A percentile compares a stretch with the other conserved stretches of the same genome.
Evolutionary conservation across 1,284 basidiomycete species (phyloP).

Genomic region (Lentinus polychrous): DNA sequence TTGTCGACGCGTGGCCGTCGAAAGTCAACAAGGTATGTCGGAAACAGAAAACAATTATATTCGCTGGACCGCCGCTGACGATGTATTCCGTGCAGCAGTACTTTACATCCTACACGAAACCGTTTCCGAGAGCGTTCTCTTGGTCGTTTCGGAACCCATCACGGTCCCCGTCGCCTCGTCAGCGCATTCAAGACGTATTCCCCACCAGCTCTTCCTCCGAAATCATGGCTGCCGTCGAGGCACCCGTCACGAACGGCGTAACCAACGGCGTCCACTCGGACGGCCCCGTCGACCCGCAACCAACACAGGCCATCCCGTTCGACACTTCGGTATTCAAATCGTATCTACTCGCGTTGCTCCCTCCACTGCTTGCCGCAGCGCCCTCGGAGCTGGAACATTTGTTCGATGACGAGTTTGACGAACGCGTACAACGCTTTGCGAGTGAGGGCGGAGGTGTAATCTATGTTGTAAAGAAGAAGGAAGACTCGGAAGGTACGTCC

Average conservation of each 20-base stretch:
- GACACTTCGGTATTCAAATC: conserved; percentile 56
- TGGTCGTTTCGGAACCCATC: conserved; percentile 16
- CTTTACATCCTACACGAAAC: conserved; percentile 15
- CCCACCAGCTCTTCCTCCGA: conserved; percentile 4
- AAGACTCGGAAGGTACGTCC: conserved; percentile 61
- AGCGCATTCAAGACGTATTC: conserved; percentile 7
- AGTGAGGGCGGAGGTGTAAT: conserved; percentile 64
- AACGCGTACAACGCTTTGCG: conserved; percentile 67
- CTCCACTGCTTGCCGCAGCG: conserved; percentile 65
- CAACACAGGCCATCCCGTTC: conserved; percentile 31
- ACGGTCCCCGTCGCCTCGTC: conserved; percentile 9
- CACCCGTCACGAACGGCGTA: conserved; percentile 15
- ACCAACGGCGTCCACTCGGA: conserved; percentile 20
- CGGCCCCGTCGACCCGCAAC: conserved; percentile 16
- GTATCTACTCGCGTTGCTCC: conserved; percentile 67
- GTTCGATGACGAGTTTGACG: conserved; percentile 71
- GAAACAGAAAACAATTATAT: background rate
- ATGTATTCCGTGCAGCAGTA: conserved; percentile 15
- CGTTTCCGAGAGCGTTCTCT: conserved; percentile 15
- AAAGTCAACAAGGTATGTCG: conserved; percentile 6
- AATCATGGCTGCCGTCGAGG: conserved; percentile 23
- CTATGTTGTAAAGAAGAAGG: conserved; percentile 73
- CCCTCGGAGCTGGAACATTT: conserved; percentile 58
- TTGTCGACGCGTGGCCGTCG: conserved; percentile 7
- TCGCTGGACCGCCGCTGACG: background rate